Evolutionary conservation across 495 filamentous ascomycete genomes (phyloP).

Genomic region (Neurospora pannonica): DNA sequence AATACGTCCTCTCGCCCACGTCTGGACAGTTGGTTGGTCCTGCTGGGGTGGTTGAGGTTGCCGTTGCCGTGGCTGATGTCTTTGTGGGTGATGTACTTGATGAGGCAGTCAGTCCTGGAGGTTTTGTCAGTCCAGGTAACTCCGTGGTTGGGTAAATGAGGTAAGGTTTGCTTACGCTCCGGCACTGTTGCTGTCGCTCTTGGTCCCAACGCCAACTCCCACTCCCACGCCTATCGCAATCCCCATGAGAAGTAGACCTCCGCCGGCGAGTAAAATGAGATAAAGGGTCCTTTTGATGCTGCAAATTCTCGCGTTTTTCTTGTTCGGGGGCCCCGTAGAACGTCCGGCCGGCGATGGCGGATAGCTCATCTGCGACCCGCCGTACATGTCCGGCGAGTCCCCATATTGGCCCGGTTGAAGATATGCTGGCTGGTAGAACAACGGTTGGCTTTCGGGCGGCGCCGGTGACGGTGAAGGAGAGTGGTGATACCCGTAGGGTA

Average conservation of each 20-base stretch:
- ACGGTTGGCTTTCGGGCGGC: background rate
- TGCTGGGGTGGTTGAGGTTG: background rate
- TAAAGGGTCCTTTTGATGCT: constrained; percentile 7
- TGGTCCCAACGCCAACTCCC: constrained; percentile 6
- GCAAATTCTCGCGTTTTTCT: constrained; percentile 3
- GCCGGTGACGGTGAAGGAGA: background rate
- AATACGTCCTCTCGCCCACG: constrained; percentile 1
- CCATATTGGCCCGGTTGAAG: background rate
- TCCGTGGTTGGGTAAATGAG: background rate
- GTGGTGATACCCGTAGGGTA: background rate
- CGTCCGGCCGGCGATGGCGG: background rate
- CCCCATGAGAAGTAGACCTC: constrained; percentile 5
- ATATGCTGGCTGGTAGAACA: background rate
- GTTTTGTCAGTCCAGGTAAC: background rate
- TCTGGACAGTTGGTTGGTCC: constrained; percentile 4
- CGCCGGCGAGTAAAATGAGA: constrained; percentile 6
- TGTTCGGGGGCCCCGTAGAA: background rate
- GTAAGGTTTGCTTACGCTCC: background rate
- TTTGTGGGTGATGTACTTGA: background rate
- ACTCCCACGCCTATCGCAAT: constrained; percentile 15
- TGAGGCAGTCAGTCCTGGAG: background rate
- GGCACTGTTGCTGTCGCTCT: background rate
- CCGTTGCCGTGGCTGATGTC: background rate
- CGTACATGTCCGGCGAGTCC: background rate
- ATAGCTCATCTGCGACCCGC: background rate